phyloP scores from a whole-genome alignment of 352 stramenopile species.

The Phytophthora ramorum region DNA sequence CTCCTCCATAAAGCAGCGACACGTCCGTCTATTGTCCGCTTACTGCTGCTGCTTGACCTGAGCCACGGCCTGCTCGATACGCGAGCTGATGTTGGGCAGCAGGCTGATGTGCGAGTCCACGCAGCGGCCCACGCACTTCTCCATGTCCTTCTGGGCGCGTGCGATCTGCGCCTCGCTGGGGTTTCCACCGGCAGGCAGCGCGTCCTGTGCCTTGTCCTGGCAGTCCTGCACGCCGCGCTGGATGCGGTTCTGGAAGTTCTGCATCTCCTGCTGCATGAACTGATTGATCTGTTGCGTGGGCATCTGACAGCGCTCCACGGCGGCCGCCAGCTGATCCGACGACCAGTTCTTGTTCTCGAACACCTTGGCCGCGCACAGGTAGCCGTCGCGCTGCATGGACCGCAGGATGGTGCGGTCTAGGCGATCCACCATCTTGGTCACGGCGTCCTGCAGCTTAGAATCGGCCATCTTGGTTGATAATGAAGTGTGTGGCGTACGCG shows the following conservation, averaged over 20 bases:
- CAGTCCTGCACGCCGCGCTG: conserved; percentile 89
- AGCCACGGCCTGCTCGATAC: conserved; percentile 75
- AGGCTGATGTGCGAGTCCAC: conserved; percentile 83
- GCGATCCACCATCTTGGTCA: conserved; percentile 86
- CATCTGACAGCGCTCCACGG: conserved; percentile 87
- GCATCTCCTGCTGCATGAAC: conserved; percentile 86
- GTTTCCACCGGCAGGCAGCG: conserved; percentile 58
- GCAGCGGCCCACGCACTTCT: conserved; percentile 69
- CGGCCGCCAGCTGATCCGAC: conserved; percentile 81
- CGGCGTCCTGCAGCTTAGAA: conserved; percentile 82
- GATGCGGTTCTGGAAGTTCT: conserved; percentile 86
- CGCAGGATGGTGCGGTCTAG: conserved; percentile 81
- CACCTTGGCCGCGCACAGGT: conserved; percentile 87
- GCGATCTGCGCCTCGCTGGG: conserved; percentile 79
- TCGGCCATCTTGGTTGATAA: conserved; percentile 60
- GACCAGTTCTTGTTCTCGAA: conserved; percentile 87
- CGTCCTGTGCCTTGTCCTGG: conserved; percentile 82
- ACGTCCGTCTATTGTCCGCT: conserved; percentile 18
- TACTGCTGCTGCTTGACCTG: conserved; percentile 64
- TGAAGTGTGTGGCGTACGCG: conserved; percentile 13
- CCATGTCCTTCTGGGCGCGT: conserved; percentile 77
- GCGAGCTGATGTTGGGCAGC: conserved; percentile 75
- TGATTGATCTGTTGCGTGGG: conserved; percentile 86
- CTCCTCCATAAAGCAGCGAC: background rate
- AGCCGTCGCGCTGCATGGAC: conserved; percentile 80